Evolutionary conservation across 768 basidiomycete species (phyloP).

Genomic region (Hypholoma fasciculare): DNA sequence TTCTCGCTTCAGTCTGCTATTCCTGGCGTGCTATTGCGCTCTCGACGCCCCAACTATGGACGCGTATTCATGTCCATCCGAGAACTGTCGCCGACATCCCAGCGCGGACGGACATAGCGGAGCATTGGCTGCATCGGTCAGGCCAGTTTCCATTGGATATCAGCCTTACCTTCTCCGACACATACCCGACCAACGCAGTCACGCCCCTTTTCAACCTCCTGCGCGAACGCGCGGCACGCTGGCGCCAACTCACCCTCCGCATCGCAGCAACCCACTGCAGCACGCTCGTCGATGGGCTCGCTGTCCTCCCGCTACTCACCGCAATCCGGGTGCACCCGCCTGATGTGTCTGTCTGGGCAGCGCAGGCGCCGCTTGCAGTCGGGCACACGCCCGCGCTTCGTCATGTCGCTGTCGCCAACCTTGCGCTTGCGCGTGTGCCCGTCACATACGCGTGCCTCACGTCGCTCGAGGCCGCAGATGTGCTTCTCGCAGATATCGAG

Average conservation of each 20-base stretch:
- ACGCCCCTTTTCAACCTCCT: background rate
- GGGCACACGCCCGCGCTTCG: background rate
- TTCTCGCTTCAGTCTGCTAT: slow-evolving; percentile 3
- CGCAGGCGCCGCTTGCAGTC: background rate
- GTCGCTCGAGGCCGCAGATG: background rate
- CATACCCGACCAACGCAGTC: background rate
- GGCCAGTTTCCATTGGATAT: slow-evolving; percentile 1
- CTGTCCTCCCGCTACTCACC: background rate
- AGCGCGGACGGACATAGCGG: background rate
- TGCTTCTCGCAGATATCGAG: slow-evolving; percentile 2
- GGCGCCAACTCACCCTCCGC: background rate
- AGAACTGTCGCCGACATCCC: background rate
- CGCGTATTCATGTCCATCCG: background rate
- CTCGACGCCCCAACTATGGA: slow-evolving; percentile 3
- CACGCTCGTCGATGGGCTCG: background rate
- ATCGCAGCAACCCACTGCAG: background rate
- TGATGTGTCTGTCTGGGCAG: background rate
- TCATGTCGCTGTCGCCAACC: background rate
- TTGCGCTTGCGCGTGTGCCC: slow-evolving; percentile 1
- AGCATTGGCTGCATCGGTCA: background rate
- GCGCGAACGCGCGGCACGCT: background rate
- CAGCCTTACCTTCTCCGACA: background rate
- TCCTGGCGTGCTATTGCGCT: slow-evolving; percentile 4
- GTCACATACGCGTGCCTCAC: slow-evolving; percentile 1
- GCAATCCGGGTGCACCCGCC: background rate